Percentiles rank a stretch among this genome's conserved stretches.
These are phyloP conservation scores for Debaryomyces sp. DNA, from an alignment of 1,139 yeast species.

Conservation along the genomic window DNA sequence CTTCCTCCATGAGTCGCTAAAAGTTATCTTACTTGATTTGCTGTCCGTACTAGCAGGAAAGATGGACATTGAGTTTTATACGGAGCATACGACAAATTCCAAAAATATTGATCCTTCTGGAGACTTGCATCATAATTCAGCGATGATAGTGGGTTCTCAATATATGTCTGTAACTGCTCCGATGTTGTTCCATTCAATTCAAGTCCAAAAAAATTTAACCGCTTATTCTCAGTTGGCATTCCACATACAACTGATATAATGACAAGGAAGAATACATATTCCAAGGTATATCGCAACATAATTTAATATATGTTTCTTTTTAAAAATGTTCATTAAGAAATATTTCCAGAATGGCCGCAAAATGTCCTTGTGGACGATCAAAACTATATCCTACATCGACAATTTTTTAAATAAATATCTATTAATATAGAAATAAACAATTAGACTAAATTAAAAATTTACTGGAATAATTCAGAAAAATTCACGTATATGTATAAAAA, in stretches of 20 bases:
- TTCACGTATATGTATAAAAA: conserved; percentile 5
- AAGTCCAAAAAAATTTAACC: background rate
- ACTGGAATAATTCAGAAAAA: conserved; percentile 3
- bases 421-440: conserved; percentile 8
- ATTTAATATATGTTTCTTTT: background rate
- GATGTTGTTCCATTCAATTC: background rate
- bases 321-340: background rate
- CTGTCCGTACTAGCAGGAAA: conserved; percentile 36
- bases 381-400: background rate
- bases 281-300: background rate
- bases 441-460: conserved; percentile 5
- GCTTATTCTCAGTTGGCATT: background rate
- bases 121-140: background rate
- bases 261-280: background rate
- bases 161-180: background rate
- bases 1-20: background rate
- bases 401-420: conserved; percentile 2
- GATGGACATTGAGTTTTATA: conserved; percentile 44
- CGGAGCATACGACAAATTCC: conserved; percentile 38
- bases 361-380: background rate
- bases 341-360: background rate
- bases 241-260: background rate
- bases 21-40: conserved; percentile 31
- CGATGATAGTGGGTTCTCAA: background rate
- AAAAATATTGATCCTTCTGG: conserved; percentile 2